Conservation (phyloP, 2,329 filamentous ascomycete species). For the Trichophaea hybrida region DNA sequence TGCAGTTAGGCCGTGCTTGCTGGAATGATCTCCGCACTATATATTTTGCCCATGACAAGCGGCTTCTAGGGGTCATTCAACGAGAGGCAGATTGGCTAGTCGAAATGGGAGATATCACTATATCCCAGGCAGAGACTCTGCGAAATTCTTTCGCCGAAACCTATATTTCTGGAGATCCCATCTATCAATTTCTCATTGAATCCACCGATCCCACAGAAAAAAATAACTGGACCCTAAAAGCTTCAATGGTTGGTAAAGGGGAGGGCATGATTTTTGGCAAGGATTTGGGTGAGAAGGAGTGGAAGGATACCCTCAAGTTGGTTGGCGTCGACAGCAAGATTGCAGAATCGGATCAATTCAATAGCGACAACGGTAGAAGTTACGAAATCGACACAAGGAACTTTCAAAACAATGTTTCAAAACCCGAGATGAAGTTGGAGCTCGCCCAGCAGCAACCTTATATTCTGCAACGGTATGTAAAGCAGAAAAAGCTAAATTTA, state of each 20-base stretch:
- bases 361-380: too few relatives aligned
- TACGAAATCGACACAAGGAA: too few relatives aligned
- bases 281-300: constrained; percentile 28
- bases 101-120: constrained; percentile 25
- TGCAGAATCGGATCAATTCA: background rate
- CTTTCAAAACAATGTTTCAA: too few relatives aligned
- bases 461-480: constrained; percentile 18
- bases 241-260: constrained; percentile 32
- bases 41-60: constrained; percentile 34
- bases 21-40: constrained; percentile 35
- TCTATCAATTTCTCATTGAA: background rate
- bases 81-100: constrained; percentile 30
- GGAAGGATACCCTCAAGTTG: constrained; percentile 20
- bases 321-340: background rate
- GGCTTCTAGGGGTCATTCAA: constrained; percentile 33
- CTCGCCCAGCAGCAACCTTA: background rate
- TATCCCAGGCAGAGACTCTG: constrained; percentile 26
- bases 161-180: constrained; percentile 28
- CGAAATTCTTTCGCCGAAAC: constrained; percentile 30
- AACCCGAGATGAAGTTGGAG: background rate
- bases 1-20: constrained; percentile 30
- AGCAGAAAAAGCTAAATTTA: constrained; percentile 14
- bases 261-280: constrained; percentile 34
- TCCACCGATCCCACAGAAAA: constrained; percentile 6
- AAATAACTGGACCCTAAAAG: constrained; percentile 32